Conservation (phyloP, 495 filamentous ascomycete species). For the Cryomyces minteri region DNA sequence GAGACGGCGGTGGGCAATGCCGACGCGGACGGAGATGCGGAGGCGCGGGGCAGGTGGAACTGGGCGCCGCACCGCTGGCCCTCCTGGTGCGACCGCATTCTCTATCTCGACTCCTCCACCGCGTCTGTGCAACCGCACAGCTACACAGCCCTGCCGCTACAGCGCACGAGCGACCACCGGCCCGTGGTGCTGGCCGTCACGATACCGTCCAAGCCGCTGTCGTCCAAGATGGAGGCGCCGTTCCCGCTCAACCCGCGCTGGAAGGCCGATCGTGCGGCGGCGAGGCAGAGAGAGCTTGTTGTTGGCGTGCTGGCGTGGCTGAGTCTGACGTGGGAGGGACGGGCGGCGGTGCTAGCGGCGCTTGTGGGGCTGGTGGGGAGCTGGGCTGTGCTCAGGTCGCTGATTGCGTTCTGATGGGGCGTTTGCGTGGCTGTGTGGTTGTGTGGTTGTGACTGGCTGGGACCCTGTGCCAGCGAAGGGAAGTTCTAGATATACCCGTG, state of each 20-base stretch:
- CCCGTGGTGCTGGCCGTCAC: slow-evolving; percentile 50
- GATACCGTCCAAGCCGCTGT: slow-evolving; percentile 30
- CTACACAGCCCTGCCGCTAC: slow-evolving; percentile 58
- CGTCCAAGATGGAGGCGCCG: slow-evolving; percentile 22
- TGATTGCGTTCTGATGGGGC: neutral
- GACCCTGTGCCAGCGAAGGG: no score
- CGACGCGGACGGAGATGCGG: slow-evolving; percentile 4
- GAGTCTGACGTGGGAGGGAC: slow-evolving; percentile 40
- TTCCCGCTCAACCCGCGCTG: slow-evolving; percentile 36
- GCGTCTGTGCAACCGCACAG: slow-evolving; percentile 20
- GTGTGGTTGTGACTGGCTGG: no score
- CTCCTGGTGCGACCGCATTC: slow-evolving; percentile 83
- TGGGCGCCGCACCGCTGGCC: slow-evolving; percentile 75
- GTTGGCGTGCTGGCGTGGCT: slow-evolving; percentile 39
- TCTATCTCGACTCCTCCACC: slow-evolving; percentile 34
- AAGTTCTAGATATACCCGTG: no score
- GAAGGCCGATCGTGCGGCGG: slow-evolving; percentile 27
- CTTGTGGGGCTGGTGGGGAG: neutral
- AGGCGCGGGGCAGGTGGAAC: slow-evolving; percentile 28
- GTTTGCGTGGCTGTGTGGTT: neutral
- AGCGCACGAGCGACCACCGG: slow-evolving; percentile 68
- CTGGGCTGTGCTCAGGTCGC: neutral
- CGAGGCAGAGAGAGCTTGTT: slow-evolving; percentile 35
- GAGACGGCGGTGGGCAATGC: slow-evolving; percentile 18
- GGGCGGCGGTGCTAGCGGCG: slow-evolving; percentile 25